Base-by-base conservation (phyloP, 2,329 filamentous ascomycete species). In the Cladophialophora immunda region DNA sequence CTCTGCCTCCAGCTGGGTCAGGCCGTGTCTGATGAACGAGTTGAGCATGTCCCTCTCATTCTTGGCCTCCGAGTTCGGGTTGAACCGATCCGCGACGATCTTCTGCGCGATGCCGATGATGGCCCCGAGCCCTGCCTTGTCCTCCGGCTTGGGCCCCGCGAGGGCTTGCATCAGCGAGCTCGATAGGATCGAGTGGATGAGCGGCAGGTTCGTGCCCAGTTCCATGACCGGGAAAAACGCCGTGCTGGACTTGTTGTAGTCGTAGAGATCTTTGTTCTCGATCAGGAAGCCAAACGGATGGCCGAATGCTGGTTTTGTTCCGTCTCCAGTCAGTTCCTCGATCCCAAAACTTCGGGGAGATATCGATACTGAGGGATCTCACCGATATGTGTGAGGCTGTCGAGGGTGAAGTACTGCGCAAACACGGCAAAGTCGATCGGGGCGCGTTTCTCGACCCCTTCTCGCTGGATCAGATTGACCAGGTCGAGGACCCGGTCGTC, bases 11-110 rank as follows among this genome's bases (percentile, higher is more conserved):
- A 50, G 30, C 47, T 53, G 47, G 19, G 30, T 60, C 11, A 69
- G 54, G 47, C 74, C 74, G 50, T 75, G 73, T 3, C 65, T 67
- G 38, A 75, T 69, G 56, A 76, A 76, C 1, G 72, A 74, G 9
- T 71, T 73, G 5, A 76, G 57, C 73, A 76, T 75, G 54, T 76
- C 74, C 13, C 63, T 59, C 56, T 70, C 62, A 34, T 6, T 29
- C 34, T 55, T 63, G n/a, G 50, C 30, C 22, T 65, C 57, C 17
- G 57, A 50, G 17, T 13, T 32, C 11, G 54, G 50, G 25, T 50
- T 25, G 66, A 64, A 70, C 25, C 71, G 68, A 41, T 71, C 68
- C 15, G 70, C 67, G 29, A 75, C 69, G 30, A 73, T 54, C 45
- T 59, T 29, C 55, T 67, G 55, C 13, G 65, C 59, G 29, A 69